Conservation (phyloP, 306 rosid species). For the Alnus glutinosa region DNA sequence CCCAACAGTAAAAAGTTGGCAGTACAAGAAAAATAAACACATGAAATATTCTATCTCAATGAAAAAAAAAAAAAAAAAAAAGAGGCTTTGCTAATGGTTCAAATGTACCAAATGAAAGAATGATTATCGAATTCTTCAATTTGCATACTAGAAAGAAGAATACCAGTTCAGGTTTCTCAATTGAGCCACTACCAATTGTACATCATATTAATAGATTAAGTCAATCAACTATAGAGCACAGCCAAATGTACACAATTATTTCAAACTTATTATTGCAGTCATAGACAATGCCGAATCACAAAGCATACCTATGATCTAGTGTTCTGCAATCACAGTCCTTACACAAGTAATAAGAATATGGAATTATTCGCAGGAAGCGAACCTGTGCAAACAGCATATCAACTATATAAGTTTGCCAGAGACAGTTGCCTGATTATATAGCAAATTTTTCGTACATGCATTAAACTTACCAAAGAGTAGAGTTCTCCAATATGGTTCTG, state of each 20-base stretch:
- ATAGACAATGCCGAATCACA: constrained; percentile 10
- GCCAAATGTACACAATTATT: neutral
- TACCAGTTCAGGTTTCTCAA: neutral
- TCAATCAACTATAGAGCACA: neutral
- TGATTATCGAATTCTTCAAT: neutral
- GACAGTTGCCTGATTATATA: constrained; percentile 7
- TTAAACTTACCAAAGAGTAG: constrained; percentile 68
- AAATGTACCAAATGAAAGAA: neutral
- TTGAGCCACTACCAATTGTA: neutral
- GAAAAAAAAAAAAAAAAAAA: neutral
- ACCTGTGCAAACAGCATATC: constrained; percentile 53
- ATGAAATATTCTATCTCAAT: neutral
- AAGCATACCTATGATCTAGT: constrained; percentile 77
- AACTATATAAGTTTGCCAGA: constrained; percentile 28
- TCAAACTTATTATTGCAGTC: neutral
- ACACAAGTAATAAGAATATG: constrained; percentile 81
- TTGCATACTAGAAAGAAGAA: neutral
- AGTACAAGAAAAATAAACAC: neutral
- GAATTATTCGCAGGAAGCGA: constrained; percentile 77
- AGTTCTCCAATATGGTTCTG: constrained; percentile 87
- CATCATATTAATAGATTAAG: too few relatives aligned
- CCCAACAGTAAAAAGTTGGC: neutral
- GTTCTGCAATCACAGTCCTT: constrained; percentile 89
- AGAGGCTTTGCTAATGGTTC: neutral
- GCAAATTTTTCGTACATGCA: constrained; percentile 3